Evolutionary conservation across 2,329 filamentous ascomycete genomes (phyloP).

Genomic region (Epichloe sp.): DNA sequence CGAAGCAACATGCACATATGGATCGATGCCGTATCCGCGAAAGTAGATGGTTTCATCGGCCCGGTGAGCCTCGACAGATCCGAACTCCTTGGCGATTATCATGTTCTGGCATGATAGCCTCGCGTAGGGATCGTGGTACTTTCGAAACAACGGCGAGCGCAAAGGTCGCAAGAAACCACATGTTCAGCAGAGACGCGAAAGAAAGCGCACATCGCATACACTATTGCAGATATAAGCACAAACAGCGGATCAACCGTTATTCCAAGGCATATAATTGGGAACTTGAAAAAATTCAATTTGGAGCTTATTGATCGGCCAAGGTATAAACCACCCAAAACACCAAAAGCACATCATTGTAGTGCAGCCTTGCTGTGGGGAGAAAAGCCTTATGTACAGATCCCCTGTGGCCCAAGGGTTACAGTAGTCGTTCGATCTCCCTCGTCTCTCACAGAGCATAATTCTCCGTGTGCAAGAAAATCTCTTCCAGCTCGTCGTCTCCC

Average conservation of each 20-base stretch:
- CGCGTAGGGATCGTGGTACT: conserved; percentile 1
- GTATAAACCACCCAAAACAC: not conserved
- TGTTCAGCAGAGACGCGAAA: not conserved
- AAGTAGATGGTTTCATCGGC: not conserved
- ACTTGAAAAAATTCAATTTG: too few relatives aligned
- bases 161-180: not conserved
- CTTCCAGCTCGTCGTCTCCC: conserved; percentile 64
- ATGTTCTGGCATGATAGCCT: conserved; percentile 3
- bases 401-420: not conserved
- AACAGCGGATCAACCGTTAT: not conserved
- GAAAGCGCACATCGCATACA: too few relatives aligned
- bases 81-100: not conserved
- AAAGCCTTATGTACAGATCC: not conserved
- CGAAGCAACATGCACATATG: not conserved
- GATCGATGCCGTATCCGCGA: not conserved
- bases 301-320: too few relatives aligned
- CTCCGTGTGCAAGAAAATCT: conserved; percentile 89
- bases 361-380: too few relatives aligned
- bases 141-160: not conserved
- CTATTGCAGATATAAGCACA: not conserved
- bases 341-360: too few relatives aligned
- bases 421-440: not conserved
- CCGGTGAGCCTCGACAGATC: not conserved
- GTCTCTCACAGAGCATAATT: conserved; percentile 65
- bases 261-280: not conserved